These are phyloP conservation scores for Phaeosphaeriaceae sp. DNA, from an alignment of 2,329 filamentous ascomycete genomes.

Conservation along the genomic window DNA sequence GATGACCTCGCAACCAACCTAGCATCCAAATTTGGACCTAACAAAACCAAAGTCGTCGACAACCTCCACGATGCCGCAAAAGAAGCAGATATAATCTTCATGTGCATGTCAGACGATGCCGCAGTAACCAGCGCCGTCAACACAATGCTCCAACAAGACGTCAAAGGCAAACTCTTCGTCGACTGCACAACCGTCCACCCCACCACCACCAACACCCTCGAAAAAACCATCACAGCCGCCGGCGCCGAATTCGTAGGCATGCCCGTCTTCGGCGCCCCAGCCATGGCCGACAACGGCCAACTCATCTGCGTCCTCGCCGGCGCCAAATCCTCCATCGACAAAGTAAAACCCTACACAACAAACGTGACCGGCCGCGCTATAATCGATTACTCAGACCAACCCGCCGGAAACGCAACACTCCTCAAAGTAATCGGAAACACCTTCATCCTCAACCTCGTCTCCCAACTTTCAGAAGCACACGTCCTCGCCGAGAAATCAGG, in stretches of 20 bases:
- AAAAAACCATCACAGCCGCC: conserved; percentile 61
- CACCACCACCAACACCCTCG: conserved; percentile 73
- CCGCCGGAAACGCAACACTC: conserved; percentile 70
- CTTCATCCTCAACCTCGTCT: conserved; percentile 82
- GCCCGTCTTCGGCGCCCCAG: conserved; percentile 75
- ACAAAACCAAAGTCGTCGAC: conserved; percentile 68
- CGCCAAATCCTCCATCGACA: conserved; percentile 63
- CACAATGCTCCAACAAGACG: conserved; percentile 61
- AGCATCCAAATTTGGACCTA: conserved; percentile 63
- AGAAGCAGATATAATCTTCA: conserved; percentile 79
- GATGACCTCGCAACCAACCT: conserved; percentile 68
- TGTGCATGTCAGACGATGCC: conserved; percentile 78
- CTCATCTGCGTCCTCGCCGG: conserved; percentile 78
- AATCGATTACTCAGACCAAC: conserved; percentile 73
- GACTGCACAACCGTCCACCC: conserved; percentile 91
- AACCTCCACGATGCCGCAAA: conserved; percentile 70
- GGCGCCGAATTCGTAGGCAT: conserved; percentile 78
- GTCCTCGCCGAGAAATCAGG: conserved; percentile 81
- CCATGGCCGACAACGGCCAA: conserved; percentile 72
- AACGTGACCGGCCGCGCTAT: conserved; percentile 73
- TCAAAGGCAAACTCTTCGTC: conserved; percentile 77
- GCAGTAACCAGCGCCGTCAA: conserved; percentile 70
- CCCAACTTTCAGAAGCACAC: conserved; percentile 78
- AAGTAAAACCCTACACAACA: conserved; percentile 72
- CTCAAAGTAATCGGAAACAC: conserved; percentile 88